Evolutionary conservation across 441 rosid genomes (phyloP).

Genomic region (Jatropha multifida): DNA sequence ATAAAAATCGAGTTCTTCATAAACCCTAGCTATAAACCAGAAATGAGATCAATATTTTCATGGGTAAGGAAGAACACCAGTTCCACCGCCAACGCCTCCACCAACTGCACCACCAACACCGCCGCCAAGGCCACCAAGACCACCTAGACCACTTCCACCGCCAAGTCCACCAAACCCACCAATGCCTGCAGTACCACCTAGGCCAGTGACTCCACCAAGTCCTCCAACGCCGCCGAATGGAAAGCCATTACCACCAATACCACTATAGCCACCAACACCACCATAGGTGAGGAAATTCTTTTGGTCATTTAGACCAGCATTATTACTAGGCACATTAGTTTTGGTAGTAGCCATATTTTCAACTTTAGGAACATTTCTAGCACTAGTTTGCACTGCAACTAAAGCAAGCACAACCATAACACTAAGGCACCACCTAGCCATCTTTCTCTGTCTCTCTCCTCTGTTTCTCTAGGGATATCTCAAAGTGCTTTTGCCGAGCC

Average conservation of each 20-base stretch:
- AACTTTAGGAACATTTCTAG: slow-evolving; percentile 30
- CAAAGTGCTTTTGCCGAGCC: slow-evolving; percentile 7
- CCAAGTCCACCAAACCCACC: slow-evolving; percentile 20
- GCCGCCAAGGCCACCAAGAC: slow-evolving; percentile 11
- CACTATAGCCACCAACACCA: slow-evolving; percentile 56
- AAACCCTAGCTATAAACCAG: background rate
- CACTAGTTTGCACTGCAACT: slow-evolving; percentile 24
- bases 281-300: slow-evolving; percentile 57
- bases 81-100: slow-evolving; percentile 15
- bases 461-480: background rate
- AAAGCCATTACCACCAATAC: slow-evolving; percentile 16
- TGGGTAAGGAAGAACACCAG: slow-evolving; percentile 26
- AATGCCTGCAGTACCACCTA: slow-evolving; percentile 21
- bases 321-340: slow-evolving; percentile 10
- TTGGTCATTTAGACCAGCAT: slow-evolving; percentile 53
- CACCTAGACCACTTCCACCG: slow-evolving; percentile 20
- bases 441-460: background rate
- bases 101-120: slow-evolving; percentile 6
- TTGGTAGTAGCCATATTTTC: background rate
- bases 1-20: background rate
- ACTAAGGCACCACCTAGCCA: slow-evolving; percentile 26
- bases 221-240: slow-evolving; percentile 22
- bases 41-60: slow-evolving; percentile 3
- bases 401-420: slow-evolving; percentile 32
- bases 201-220: slow-evolving; percentile 29